These are phyloP conservation scores for Carallia pectinifolia DNA, from an alignment of 345 rosid species.

Conservation along the genomic window DNA sequence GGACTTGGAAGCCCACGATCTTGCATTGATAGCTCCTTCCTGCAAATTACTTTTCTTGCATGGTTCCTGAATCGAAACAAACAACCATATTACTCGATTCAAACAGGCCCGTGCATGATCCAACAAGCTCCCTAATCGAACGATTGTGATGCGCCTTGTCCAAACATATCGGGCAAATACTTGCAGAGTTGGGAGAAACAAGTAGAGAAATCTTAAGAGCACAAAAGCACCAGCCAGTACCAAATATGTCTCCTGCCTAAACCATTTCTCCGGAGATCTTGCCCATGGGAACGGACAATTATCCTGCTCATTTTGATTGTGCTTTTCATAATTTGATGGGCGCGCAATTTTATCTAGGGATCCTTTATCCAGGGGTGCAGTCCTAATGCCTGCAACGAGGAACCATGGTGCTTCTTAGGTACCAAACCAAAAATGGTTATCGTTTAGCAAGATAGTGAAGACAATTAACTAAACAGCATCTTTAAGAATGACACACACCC, in stretches of 20 bases:
- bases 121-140: conserved; percentile 50
- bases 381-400: conserved; percentile 46
- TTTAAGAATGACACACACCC: too few relatives aligned
- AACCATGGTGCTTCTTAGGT: conserved; percentile 8
- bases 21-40: conserved; percentile 86
- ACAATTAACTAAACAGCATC: too few relatives aligned
- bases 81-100: conserved; percentile 48
- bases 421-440: neutral
- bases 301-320: conserved; percentile 51
- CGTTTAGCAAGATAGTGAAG: too few relatives aligned
- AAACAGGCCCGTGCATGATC: conserved; percentile 65
- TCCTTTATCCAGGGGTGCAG: conserved; percentile 39
- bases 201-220: conserved; percentile 53
- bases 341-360: conserved; percentile 36
- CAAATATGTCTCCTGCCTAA: conserved; percentile 76
- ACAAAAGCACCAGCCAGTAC: conserved; percentile 75
- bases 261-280: conserved; percentile 87
- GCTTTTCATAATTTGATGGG: conserved; percentile 48
- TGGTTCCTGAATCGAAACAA: conserved; percentile 63
- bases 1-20: conserved; percentile 93
- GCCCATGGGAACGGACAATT: conserved; percentile 97
- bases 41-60: conserved; percentile 85
- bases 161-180: conserved; percentile 40
- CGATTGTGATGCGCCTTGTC: conserved; percentile 46
- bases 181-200: conserved; percentile 51